Base-by-base conservation (phyloP, 1,284 basidiomycete genomes). In the Ceratobasidium sp. region DNA sequence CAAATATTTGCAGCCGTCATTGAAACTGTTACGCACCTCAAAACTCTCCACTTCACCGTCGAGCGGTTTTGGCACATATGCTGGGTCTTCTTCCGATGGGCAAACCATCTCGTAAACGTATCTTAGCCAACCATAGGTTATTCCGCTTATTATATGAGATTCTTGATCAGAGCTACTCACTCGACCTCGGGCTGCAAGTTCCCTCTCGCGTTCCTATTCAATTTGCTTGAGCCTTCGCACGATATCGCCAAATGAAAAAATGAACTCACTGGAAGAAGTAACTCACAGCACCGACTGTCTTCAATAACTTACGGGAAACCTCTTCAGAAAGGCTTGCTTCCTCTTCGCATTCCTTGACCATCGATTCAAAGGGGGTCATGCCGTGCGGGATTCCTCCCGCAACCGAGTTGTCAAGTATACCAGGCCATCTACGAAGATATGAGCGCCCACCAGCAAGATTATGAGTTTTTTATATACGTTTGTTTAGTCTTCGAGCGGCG, bases 1-100 rank as follows among this genome's bases (percentile, higher is more conserved):
- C 10, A 57, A 23, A 3, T 4, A 27, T 1, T 48, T 48, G 18
- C 1, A n/a, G 14, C 6, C 10, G 20, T 48, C 16, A 48, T 6
- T 44, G n/a, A 7, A 59, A 10, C n/a, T 8, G 35, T 2, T 38
- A 80, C 85, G 78, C 77, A 93, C 94, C 86, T 93, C 91, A 81
- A 98, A 99, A 0, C 89, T 92, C 82, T 98, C 96, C 4, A 98
- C 97, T 83, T 99, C 97, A 44, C 94, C 96, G 81, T 99, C 97
- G 52, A 91, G 87, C 0, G 96, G 96, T 65, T 87, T 88, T 0
- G 95, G 94, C 55, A 88, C 85, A 79, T 94, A 84, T 18, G 69
- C 91, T 3, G 84, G 81, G 8, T 81, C 78, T 33, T 87, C 82
- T 79, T 90, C 86, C 1, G 86, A 79, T 0, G 94, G 94, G 35